Evolutionary conservation across 352 stramenopile species (phyloP), one percentile per base, ranked within the genome.

Genomic region (Globisporangium paroecandrum): DNA sequence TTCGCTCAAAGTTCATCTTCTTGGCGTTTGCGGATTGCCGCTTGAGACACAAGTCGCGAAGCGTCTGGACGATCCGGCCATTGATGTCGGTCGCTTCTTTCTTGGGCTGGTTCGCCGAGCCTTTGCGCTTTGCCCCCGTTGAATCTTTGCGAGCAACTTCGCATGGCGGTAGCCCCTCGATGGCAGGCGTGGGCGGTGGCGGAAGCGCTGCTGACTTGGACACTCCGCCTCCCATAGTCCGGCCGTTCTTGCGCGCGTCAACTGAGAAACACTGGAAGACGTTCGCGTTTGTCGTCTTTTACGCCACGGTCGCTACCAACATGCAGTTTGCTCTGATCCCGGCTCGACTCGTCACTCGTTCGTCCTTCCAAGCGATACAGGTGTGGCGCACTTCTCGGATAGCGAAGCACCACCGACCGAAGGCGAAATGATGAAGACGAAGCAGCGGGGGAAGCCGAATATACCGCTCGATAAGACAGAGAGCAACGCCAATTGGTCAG

Each of bases 1-100:
- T 90, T 7, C 85, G 81, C 63, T 94, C 84, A 64, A 94, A 93
- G 62, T 93, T 89, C 20, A 79, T 72, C 2, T 62, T 58, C 64
- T 88, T 87, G 25, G 71, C 65, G 29, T 90, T 87, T 20, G 69
- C 75, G 20, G 73, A 61, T 27, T 81, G 71, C n/a, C 79, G 69
- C n/a, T 76, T 71, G 32, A 89, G 72, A 43, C 89, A 90, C 59
- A 92, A 73, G 12, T 86, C 74, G 10, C 76, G 79, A 4, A 93
- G 74, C 3, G 83, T 94, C 53, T 83, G 64, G 2, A 93, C 58
- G 54, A 94, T 93, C 10, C 85, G 85, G 2, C 69, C 76, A 53
- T 92, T 80, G 57, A 92, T 92, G 20, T 71, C 75, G 9, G 84
- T 90, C 32, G 64, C n/a, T 12, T 69, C 51, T 62, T 85, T 89